A percentile compares a stretch with the other conserved stretches of the same genome.
These are phyloP conservation scores for Lactarius trivialis DNA, from an alignment of 768 basidiomycete genomes.

Conservation along the genomic window DNA sequence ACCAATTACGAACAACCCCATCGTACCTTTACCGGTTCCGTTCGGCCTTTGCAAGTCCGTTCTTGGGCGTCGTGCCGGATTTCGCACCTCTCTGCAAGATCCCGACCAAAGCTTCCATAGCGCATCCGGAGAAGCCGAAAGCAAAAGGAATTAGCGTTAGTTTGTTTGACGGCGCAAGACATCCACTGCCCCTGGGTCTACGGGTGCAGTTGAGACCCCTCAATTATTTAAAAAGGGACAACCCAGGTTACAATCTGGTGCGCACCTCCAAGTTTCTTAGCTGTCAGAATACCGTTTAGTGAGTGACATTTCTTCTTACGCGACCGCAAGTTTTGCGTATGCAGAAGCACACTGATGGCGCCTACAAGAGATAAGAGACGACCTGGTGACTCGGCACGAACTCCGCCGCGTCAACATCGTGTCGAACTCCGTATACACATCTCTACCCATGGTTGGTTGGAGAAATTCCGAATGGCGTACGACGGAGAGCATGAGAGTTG, in stretches of 20 bases:
- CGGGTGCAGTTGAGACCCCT: too few relatives aligned
- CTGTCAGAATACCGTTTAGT: background rate
- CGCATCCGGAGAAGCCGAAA: background rate
- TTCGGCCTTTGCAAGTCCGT: conserved; percentile 2
- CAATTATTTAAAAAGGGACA: background rate
- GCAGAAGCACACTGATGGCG: background rate
- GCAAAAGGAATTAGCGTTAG: too few relatives aligned
- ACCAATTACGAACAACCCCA: background rate
- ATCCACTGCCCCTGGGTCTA: too few relatives aligned
- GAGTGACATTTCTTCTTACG: background rate
- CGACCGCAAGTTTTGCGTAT: too few relatives aligned
- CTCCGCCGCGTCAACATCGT: background rate
- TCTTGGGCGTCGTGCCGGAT: background rate
- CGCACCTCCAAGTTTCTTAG: background rate
- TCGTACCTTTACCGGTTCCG: background rate
- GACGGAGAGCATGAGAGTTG: too few relatives aligned
- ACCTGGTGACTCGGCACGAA: background rate
- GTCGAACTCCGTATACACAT: background rate
- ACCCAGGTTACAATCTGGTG: background rate
- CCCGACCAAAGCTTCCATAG: background rate
- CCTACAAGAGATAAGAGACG: background rate
- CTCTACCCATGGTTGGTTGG: background rate
- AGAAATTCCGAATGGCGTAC: background rate
- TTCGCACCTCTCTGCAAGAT: background rate
- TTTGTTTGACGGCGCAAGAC: too few relatives aligned